Conservation (phyloP, 1,139 yeast genomes). For the Suhomyces kunorum region DNA sequence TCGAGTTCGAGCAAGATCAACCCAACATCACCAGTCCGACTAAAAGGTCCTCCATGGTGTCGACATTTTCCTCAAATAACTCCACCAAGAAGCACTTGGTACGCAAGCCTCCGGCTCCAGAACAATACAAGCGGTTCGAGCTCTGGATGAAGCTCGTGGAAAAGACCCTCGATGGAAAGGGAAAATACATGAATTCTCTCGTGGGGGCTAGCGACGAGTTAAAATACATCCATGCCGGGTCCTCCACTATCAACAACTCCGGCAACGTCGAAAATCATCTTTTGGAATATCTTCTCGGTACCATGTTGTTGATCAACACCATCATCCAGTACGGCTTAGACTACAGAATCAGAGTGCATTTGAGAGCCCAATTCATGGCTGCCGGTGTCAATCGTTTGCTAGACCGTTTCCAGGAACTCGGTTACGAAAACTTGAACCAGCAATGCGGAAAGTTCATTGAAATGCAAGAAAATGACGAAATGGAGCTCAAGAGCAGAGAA, state of each 20-base stretch:
- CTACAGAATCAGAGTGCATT: constrained; percentile 66
- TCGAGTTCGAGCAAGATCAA: constrained; percentile 34
- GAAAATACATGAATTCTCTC: constrained; percentile 76
- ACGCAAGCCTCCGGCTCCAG: constrained; percentile 42
- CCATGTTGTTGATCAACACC: constrained; percentile 74
- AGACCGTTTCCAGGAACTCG: constrained; percentile 59
- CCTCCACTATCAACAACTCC: constrained; percentile 26
- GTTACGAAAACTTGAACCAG: constrained; percentile 63
- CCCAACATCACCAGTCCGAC: constrained; percentile 4
- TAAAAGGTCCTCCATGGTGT: constrained; percentile 18
- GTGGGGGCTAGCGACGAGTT: constrained; percentile 95
- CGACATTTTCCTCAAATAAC: background rate
- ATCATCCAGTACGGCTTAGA: constrained; percentile 68
- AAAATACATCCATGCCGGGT: constrained; percentile 56
- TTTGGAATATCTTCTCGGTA: constrained; percentile 76
- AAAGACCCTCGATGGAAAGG: constrained; percentile 80
- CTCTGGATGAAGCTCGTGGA: constrained; percentile 81
- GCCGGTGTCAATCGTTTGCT: constrained; percentile 73
- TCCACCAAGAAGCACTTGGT: constrained; percentile 28
- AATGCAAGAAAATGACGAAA: constrained; percentile 69
- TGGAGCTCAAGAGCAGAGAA: constrained; percentile 61
- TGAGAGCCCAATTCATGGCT: constrained; percentile 74
- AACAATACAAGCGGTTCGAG: constrained; percentile 62
- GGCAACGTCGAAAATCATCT: constrained; percentile 60
- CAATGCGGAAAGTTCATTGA: constrained; percentile 68